Conservation (phyloP, 352 stramenopile species). For the Globisporangium apiculatum region DNA sequence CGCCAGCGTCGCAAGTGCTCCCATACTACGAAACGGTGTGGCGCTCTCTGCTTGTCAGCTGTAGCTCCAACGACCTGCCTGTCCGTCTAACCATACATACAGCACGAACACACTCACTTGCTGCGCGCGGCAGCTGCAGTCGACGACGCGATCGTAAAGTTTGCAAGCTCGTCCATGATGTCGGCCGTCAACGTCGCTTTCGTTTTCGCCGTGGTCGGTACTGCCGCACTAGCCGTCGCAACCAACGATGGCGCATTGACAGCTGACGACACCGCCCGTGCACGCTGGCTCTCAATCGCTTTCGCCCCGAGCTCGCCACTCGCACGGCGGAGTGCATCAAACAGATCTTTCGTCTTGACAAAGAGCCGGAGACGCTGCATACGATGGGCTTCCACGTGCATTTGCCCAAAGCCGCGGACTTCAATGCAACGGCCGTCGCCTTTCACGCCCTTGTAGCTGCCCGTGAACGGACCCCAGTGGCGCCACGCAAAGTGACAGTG, state of each 20-base stretch:
- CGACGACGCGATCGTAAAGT: conserved; percentile 31
- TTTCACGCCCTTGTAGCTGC: conserved; percentile 51
- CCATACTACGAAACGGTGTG: too few relatives aligned
- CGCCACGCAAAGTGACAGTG: conserved; percentile 76
- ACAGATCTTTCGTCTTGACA: conserved; percentile 60
- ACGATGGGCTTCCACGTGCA: conserved; percentile 44
- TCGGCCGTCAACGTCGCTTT: conserved; percentile 17
- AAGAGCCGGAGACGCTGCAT: conserved; percentile 56
- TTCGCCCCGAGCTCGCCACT: conserved; percentile 9
- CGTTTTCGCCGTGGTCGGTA: background rate
- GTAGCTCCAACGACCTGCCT: too few relatives aligned
- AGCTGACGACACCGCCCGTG: conserved; percentile 8
- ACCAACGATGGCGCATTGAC: background rate
- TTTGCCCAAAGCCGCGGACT: conserved; percentile 63
- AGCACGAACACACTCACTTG: too few relatives aligned
- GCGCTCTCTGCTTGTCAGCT: too few relatives aligned
- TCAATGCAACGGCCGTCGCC: conserved; percentile 53
- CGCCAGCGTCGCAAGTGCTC: too few relatives aligned
- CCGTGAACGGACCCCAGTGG: conserved; percentile 72
- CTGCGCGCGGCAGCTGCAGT: background rate
- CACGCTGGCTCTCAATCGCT: conserved; percentile 4
- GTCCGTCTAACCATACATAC: too few relatives aligned
- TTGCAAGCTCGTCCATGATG: conserved; percentile 37
- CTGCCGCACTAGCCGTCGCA: conserved; percentile 3
- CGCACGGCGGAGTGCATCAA: conserved; percentile 28